Evolutionary conservation across 306 rosid species (phyloP).

Genomic region (Citrullus amarus): DNA sequence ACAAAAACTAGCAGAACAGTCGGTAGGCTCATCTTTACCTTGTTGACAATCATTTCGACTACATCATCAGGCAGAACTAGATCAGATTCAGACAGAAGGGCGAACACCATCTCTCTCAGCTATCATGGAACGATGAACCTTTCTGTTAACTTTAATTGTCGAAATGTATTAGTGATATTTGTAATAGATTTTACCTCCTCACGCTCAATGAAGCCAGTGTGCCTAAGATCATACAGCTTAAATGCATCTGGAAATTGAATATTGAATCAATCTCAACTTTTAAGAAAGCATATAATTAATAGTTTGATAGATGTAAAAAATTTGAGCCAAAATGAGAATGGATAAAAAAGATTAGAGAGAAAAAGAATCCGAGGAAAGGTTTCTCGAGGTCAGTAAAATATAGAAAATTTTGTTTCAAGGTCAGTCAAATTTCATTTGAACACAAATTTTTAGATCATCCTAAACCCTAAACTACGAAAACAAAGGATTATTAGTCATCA

Average conservation of each 20-base stretch:
- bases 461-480: too few species aligned
- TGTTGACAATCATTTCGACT: conserved; percentile 44
- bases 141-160: neutral
- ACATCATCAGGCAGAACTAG: conserved; percentile 34
- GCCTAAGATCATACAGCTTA: conserved; percentile 52
- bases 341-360: too few species aligned
- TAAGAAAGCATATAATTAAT: neutral
- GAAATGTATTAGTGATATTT: neutral
- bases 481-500: neutral
- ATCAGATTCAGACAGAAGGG: conserved; percentile 49
- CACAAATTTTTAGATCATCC: neutral
- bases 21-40: conserved; percentile 22
- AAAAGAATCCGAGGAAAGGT: too few species aligned
- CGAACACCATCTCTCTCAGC: conserved; percentile 76
- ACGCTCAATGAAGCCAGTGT: conserved; percentile 49
- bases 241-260: conserved; percentile 43
- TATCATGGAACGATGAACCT: conserved; percentile 16
- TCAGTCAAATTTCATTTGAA: too few species aligned
- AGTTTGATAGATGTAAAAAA: too few species aligned
- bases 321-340: too few species aligned
- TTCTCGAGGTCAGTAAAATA: too few species aligned
- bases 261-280: neutral
- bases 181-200: conserved; percentile 25
- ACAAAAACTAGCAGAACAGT: neutral
- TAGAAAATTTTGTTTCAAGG: neutral